Percentiles rank a stretch among this genome's conserved stretches.
Evolutionary conservation across 1,284 basidiomycete species (phyloP).

Genomic region (Ceratobasidium sp.): DNA sequence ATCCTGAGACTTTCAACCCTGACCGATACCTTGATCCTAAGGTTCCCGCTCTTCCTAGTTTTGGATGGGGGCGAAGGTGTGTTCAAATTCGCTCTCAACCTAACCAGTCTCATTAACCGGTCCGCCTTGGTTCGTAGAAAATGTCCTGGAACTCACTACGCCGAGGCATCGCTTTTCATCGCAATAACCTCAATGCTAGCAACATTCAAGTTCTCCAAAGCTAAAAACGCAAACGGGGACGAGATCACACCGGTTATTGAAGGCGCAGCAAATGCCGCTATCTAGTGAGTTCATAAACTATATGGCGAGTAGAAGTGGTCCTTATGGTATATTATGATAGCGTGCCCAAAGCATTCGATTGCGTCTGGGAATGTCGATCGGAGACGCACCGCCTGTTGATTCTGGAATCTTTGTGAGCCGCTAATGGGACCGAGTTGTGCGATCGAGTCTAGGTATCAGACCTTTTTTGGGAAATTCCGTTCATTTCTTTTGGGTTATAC

Average conservation of each 20-base stretch:
- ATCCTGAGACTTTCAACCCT: conserved; percentile 21
- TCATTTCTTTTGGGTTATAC: no score
- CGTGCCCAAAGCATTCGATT: no score
- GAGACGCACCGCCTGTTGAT: no score
- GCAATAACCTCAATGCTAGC: conserved; percentile 15
- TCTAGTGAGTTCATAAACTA: conserved; percentile 10
- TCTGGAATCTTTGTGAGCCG: no score
- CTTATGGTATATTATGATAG: no score
- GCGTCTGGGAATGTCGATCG: no score
- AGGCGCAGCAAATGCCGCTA: neutral
- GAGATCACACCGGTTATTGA: conserved; percentile 7
- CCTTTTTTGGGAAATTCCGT: no score
- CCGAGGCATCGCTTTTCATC: conserved; percentile 29
- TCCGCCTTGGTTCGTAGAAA: neutral
- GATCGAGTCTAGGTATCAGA: no score
- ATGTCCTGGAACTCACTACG: conserved; percentile 40
- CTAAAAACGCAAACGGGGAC: neutral
- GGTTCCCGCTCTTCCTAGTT: conserved; percentile 12
- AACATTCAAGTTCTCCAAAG: conserved; percentile 6
- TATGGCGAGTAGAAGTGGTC: no score
- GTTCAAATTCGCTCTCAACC: neutral
- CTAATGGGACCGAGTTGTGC: no score
- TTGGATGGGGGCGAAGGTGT: conserved; percentile 37
- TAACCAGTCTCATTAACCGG: neutral
- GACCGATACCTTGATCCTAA: conserved; percentile 31